A percentile compares a stretch with the other conserved stretches of the same genome.
Evolutionary conservation across 352 stramenopile genomes (phyloP).

Genomic region (Poterioochromonas sp.): DNA sequence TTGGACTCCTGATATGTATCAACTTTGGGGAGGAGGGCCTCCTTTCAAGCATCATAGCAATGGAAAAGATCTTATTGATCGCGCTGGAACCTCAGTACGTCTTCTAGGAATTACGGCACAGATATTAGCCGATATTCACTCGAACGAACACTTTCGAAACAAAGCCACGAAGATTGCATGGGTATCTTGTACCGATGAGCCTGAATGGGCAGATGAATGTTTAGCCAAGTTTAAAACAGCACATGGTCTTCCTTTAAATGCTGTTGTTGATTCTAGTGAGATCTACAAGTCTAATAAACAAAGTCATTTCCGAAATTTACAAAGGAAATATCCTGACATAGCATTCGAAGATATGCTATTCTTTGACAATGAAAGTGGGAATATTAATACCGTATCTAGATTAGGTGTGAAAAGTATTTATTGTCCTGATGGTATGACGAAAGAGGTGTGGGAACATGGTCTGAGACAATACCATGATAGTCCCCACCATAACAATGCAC

Average conservation of each 20-base stretch:
- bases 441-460: conserved; percentile 55
- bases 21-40: conserved; percentile 29
- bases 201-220: conserved; percentile 32
- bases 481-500: no score
- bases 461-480: no score
- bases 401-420: conserved; percentile 65
- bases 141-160: neutral
- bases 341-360: conserved; percentile 74
- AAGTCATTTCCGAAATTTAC: conserved; percentile 63
- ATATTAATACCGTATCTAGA: conserved; percentile 57
- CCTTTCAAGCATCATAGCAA: conserved; percentile 25
- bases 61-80: conserved; percentile 18
- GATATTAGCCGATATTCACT: neutral
- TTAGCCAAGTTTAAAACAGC: conserved; percentile 1
- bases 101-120: neutral
- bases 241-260: neutral
- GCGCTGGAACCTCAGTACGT: neutral
- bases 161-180: neutral
- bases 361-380: conserved; percentile 75
- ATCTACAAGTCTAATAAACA: conserved; percentile 68
- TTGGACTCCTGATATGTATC: conserved; percentile 37
- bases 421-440: conserved; percentile 61
- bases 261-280: conserved; percentile 54
- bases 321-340: conserved; percentile 56
- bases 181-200: conserved; percentile 34